Evolutionary conservation across 306 rosid genomes (phyloP).

Genomic region (Ormosia semicastrata): DNA sequence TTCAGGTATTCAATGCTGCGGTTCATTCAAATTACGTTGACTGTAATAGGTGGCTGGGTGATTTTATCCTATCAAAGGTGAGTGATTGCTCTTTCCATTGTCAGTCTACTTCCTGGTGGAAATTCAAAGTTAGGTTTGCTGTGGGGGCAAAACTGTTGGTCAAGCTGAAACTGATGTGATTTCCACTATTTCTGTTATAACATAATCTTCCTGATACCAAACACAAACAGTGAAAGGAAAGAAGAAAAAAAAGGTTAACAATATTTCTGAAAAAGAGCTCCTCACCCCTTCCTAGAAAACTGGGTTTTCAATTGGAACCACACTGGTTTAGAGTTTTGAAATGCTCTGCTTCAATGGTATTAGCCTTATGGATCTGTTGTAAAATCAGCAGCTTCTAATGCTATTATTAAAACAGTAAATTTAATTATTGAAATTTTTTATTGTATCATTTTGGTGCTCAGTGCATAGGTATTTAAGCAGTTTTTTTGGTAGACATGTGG

Average conservation of each 20-base stretch:
- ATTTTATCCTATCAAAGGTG: constrained; percentile 94
- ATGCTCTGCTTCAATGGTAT: background rate
- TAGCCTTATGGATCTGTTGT: background rate
- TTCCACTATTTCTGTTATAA: background rate
- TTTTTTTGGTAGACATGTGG: background rate
- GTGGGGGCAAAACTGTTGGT: background rate
- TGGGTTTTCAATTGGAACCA: constrained; percentile 1
- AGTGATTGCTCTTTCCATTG: constrained; percentile 27
- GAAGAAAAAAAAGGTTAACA: background rate
- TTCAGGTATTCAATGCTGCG: constrained; percentile 77
- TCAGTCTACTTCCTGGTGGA: background rate
- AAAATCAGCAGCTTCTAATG: background rate
- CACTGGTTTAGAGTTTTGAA: background rate
- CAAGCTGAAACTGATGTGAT: constrained; percentile 9
- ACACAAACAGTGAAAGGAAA: background rate
- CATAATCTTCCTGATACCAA: background rate
- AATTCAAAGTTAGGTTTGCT: constrained; percentile 1
- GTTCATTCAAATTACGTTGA: constrained; percentile 93
- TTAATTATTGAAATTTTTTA: background rate
- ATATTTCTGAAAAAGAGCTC: background rate
- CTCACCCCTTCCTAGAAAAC: background rate
- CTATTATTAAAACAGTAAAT: background rate
- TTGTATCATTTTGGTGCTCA: background rate
- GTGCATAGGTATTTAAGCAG: background rate
- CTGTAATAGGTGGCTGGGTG: constrained; percentile 99